Conservation (phyloP, 176 grass and related monocot genomes). For the Eragrostis curvula region DNA sequence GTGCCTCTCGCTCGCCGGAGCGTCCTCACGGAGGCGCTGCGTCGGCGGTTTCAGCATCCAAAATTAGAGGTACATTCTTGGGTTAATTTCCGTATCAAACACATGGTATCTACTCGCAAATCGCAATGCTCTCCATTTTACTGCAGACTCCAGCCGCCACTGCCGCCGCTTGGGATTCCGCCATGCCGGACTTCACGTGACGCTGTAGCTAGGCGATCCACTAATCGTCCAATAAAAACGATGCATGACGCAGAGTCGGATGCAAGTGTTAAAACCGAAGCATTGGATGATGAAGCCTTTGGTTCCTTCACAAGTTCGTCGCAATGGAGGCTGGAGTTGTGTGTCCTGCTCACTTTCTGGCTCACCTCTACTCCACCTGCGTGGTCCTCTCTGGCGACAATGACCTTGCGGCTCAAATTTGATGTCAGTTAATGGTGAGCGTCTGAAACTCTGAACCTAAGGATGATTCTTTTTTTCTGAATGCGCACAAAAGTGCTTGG, state of each 20-base stretch:
- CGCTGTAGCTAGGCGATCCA: neutral
- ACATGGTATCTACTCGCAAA: neutral
- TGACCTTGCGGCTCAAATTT: neutral
- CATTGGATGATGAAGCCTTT: neutral
- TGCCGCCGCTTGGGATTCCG: neutral
- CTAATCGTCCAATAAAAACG: neutral
- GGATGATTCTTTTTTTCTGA: neutral
- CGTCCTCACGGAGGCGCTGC: neutral
- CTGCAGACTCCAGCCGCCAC: neutral
- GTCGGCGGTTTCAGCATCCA: neutral
- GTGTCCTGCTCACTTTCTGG: constrained; percentile 26
- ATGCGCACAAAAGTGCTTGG: constrained; percentile 6
- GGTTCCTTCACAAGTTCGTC: neutral
- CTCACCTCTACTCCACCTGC: constrained; percentile 33
- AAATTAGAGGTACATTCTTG: neutral
- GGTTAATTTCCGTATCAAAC: neutral
- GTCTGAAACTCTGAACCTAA: constrained; percentile 4
- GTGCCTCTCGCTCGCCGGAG: neutral
- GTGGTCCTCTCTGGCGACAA: constrained; percentile 6
- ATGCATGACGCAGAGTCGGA: neutral
- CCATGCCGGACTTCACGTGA: too few relatives aligned
- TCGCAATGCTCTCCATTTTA: constrained; percentile 3
- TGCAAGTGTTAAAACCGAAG: neutral
- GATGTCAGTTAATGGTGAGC: neutral
- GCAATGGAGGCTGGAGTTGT: constrained; percentile 20